Percentiles rank a stretch among this genome's conserved stretches.
phyloP scores from a whole-genome alignment of 352 stramenopile genomes.

The Aphanomyces cochlioides region DNA sequence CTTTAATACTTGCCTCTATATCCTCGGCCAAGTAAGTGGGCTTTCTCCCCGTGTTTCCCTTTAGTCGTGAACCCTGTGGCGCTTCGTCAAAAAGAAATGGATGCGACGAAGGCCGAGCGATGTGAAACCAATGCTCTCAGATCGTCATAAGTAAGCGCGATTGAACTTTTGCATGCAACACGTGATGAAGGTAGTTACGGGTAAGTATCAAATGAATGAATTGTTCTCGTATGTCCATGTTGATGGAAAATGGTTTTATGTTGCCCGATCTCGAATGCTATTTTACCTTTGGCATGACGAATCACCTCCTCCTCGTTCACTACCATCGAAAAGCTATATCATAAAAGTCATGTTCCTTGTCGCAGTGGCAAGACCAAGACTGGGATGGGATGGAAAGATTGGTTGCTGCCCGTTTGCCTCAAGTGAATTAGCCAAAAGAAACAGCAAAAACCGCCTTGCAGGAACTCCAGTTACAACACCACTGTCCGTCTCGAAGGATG shows the following conservation, averaged over 20 bases:
- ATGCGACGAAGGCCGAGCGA: background rate
- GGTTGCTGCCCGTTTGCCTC: conserved; percentile 40
- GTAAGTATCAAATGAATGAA: background rate
- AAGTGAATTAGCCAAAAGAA: conserved; percentile 24
- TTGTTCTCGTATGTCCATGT: background rate
- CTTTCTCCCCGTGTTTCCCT: background rate
- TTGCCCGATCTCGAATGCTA: conserved; percentile 38
- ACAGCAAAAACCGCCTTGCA: conserved; percentile 28
- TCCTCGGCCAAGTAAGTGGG: background rate
- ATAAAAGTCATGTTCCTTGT: conserved; percentile 46
- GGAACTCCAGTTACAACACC: conserved; percentile 32
- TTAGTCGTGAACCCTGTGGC: background rate
- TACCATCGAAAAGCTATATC: conserved; percentile 26
- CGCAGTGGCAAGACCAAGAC: conserved; percentile 44
- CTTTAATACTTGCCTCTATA: background rate
- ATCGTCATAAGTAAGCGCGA: background rate
- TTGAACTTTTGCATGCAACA: background rate
- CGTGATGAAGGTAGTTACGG: background rate
- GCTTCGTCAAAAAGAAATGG: background rate
- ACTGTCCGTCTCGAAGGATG: conserved; percentile 22
- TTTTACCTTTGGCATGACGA: conserved; percentile 28
- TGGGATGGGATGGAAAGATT: conserved; percentile 50
- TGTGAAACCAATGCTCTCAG: background rate
- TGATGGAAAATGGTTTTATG: conserved; percentile 41
- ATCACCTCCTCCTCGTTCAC: background rate